Base-by-base conservation (phyloP, 2,329 filamentous ascomycete genomes). In the Cladosporium colombiae region DNA sequence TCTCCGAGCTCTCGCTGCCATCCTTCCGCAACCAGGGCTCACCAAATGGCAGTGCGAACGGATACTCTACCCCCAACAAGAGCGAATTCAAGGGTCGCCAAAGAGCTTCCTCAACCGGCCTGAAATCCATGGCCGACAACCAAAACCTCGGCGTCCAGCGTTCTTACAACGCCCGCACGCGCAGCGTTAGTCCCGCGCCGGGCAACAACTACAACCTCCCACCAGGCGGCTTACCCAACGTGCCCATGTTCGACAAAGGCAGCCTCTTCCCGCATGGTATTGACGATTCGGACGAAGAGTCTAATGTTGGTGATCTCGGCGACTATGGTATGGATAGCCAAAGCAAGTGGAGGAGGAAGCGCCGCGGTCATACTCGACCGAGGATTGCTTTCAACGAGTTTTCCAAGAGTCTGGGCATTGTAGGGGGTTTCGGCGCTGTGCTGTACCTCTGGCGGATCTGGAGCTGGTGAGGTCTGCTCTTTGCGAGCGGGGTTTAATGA, bases 341-440 rank as follows among this genome's bases (percentile, higher is more conserved):
- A 62, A 70, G 66, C 56, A 77, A 69, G 65, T 70, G 65, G 70
- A 66, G 44, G 50, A 72, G 35, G 70, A 65, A 29, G 68, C 65
- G 46, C 70, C 74, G 74, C 74, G 72, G 52, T 67, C 49, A 68
- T 65, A 74, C 79, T 60, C 80, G 76, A 25, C 75, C 84, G 2
- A 75, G 76, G 1, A 74, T 86, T 5, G 83, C 90, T 6, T 75
- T 80, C 35, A 80, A 82, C 29, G 90, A 94, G 75, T 78, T 92
- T 44, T 83, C 82, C 78, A 84, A 81, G 10, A 88, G 85, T 53
- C 72, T 88, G 21, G 87, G 85, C 79, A 81, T 85, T 57, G 88
- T 93, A 3, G 82, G 50, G 1, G 61, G 33, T 4, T 63, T 55
- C 5, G 61, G 61, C 23, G 25, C 52, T 8, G 35, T 44, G 27